A percentile compares a stretch with the other conserved stretches of the same genome.
These are phyloP conservation scores for Pestalotiopsis sp. DNA, from an alignment of 2,329 filamentous ascomycete genomes.

Conservation along the genomic window DNA sequence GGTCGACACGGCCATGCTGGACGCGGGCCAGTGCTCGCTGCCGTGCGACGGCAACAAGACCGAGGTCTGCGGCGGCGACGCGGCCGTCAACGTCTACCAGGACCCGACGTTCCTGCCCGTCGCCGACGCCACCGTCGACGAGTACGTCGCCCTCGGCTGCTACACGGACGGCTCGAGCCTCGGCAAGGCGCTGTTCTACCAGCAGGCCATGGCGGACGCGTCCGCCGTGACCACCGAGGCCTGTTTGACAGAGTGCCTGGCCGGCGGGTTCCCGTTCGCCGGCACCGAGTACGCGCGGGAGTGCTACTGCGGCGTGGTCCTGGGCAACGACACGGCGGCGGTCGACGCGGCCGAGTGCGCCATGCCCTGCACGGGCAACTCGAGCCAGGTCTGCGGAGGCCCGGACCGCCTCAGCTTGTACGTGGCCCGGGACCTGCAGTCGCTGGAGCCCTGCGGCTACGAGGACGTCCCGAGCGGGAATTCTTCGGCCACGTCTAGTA, in stretches of 20 bases:
- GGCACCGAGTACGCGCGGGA: slow-evolving; percentile 46
- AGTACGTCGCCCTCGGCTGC: slow-evolving; percentile 64
- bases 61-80: slow-evolving; percentile 48
- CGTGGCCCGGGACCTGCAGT: slow-evolving; percentile 48
- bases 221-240: slow-evolving; percentile 39
- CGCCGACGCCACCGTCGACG: slow-evolving; percentile 42
- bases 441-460: slow-evolving; percentile 49
- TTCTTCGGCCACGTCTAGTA: slow-evolving; percentile 19
- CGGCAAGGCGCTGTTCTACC: slow-evolving; percentile 47
- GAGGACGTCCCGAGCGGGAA: slow-evolving; percentile 14
- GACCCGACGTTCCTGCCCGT: slow-evolving; percentile 47
- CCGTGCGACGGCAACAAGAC: slow-evolving; percentile 47
- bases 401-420: slow-evolving; percentile 42
- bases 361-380: slow-evolving; percentile 52
- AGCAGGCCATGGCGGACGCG: slow-evolving; percentile 33
- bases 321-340: slow-evolving; percentile 45
- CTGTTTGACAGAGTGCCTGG: slow-evolving; percentile 44
- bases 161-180: slow-evolving; percentile 46
- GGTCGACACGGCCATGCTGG: slow-evolving; percentile 51
- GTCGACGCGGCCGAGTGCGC: slow-evolving; percentile 43
- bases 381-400: slow-evolving; percentile 43
- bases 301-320: slow-evolving; percentile 53
- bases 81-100: slow-evolving; percentile 47
- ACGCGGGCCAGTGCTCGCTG: slow-evolving; percentile 56
- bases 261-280: slow-evolving; percentile 46